Evolutionary conservation across 106 monocot species (phyloP).

Genomic region (Gastrodia elata): DNA sequence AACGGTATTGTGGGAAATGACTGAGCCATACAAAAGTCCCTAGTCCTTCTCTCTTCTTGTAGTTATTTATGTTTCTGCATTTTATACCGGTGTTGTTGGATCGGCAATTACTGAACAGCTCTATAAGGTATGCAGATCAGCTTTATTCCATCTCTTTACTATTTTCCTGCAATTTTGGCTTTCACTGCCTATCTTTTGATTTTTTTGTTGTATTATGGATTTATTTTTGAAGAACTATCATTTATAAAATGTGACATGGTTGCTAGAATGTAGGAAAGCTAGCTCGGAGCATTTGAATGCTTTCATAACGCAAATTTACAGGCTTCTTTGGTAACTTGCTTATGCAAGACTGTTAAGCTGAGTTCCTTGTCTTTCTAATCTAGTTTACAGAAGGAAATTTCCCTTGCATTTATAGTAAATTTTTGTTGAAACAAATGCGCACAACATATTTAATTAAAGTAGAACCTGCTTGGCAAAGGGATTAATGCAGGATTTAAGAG

Average conservation of each 20-base stretch:
- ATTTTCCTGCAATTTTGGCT: background rate
- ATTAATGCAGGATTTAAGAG: too few relatives aligned
- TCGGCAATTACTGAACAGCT: constrained; percentile 70
- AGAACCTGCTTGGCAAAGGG: too few relatives aligned
- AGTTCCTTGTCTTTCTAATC: too few relatives aligned
- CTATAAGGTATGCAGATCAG: constrained; percentile 46
- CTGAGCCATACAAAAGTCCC: constrained; percentile 58
- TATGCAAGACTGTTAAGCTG: background rate
- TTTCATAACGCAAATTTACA: background rate
- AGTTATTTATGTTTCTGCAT: constrained; percentile 50
- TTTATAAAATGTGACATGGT: background rate
- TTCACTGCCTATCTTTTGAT: background rate
- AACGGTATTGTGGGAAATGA: constrained; percentile 72
- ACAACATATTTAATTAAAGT: too few relatives aligned
- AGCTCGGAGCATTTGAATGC: background rate
- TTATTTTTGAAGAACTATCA: background rate
- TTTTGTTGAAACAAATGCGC: too few relatives aligned
- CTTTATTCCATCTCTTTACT: background rate
- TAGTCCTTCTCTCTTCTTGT: constrained; percentile 52
- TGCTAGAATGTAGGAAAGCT: background rate
- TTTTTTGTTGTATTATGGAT: background rate
- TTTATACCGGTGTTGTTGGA: constrained; percentile 68
- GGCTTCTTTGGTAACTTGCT: background rate
- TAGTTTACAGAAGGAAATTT: too few relatives aligned
- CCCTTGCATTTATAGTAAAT: too few relatives aligned